A percentile compares a stretch with the other conserved stretches of the same genome.
phyloP scores from a whole-genome alignment of 495 filamentous ascomycete species.

The Aspergillus avenaceus region DNA sequence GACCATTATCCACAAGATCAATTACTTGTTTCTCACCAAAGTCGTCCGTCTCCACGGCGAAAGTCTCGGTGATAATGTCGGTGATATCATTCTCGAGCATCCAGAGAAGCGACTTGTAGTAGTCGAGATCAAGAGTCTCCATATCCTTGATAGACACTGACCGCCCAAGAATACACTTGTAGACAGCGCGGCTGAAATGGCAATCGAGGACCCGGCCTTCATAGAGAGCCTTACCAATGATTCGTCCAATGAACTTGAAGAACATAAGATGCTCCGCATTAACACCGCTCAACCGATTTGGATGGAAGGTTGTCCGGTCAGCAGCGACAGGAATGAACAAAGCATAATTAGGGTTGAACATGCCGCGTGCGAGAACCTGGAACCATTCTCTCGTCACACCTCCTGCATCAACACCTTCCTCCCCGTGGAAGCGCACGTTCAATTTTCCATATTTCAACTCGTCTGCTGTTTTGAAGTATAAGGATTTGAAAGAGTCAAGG shows the following conservation, averaged over 20 bases:
- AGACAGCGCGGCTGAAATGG: conserved; percentile 97
- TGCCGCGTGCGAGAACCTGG: conserved; percentile 92
- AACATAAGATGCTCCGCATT: conserved; percentile 95
- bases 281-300: conserved; percentile 85
- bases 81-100: conserved; percentile 99
- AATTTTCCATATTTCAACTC: conserved; percentile 99
- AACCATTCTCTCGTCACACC: conserved; percentile 99
- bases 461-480: conserved; percentile 91
- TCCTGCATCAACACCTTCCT: conserved; percentile 97
- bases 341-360: conserved; percentile 99
- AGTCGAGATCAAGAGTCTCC: conserved; percentile 97
- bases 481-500: conserved; percentile 93
- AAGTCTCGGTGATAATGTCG: conserved; percentile 97
- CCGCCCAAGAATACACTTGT: conserved; percentile 93
- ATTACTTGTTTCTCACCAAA: conserved; percentile 86
- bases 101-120: conserved; percentile 99
- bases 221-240: conserved; percentile 98
- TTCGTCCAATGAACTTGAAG: conserved; percentile 99
- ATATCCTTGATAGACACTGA: conserved; percentile 97
- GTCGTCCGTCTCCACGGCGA: conserved; percentile 86
- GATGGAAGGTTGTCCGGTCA: conserved; percentile 98
- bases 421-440: conserved; percentile 93
- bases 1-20: conserved; percentile 81
- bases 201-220: conserved; percentile 95
- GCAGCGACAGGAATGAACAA: conserved; percentile 94